A percentile compares a stretch with the other conserved stretches of the same genome.
These are phyloP conservation scores for Ophiosphaerella herpotricha DNA, from an alignment of 2,329 filamentous ascomycete genomes.

Conservation along the genomic window DNA sequence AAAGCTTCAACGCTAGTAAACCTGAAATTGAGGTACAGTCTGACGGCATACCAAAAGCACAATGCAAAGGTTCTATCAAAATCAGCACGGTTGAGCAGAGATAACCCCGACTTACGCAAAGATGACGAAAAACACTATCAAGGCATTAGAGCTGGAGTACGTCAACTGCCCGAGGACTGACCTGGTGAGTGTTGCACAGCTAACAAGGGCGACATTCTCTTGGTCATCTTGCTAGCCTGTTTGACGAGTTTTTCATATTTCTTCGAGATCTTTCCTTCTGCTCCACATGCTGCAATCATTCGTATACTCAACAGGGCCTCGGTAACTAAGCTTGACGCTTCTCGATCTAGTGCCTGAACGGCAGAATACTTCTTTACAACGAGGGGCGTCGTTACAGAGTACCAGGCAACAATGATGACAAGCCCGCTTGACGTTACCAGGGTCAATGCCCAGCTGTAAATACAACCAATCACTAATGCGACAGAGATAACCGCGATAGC, in stretches of 20 bases:
- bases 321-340: constrained; percentile 21
- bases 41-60: constrained; percentile 34
- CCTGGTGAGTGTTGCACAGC: constrained; percentile 29
- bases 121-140: constrained; percentile 29
- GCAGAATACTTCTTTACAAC: constrained; percentile 18
- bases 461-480: constrained; percentile 30
- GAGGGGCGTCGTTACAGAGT: constrained; percentile 22
- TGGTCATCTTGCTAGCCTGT: constrained; percentile 9
- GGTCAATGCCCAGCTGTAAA: constrained; percentile 33
- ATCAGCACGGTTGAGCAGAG: constrained; percentile 1
- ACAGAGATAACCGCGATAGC: constrained; percentile 25
- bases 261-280: constrained; percentile 23
- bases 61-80: constrained; percentile 24
- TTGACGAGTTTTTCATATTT: constrained; percentile 17
- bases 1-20: constrained; percentile 2
- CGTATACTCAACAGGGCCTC: constrained; percentile 25
- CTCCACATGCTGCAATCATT: constrained; percentile 30
- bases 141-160: not conserved
- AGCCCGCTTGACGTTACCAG: constrained; percentile 30
- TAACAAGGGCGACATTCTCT: constrained; percentile 18
- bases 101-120: constrained; percentile 18
- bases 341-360: constrained; percentile 24
- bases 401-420: constrained; percentile 26
- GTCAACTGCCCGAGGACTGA: constrained; percentile 1
- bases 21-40: constrained; percentile 11